Evolutionary conservation across 2,329 filamentous ascomycete genomes (phyloP).

Genomic region (Alternaria viburni): DNA sequence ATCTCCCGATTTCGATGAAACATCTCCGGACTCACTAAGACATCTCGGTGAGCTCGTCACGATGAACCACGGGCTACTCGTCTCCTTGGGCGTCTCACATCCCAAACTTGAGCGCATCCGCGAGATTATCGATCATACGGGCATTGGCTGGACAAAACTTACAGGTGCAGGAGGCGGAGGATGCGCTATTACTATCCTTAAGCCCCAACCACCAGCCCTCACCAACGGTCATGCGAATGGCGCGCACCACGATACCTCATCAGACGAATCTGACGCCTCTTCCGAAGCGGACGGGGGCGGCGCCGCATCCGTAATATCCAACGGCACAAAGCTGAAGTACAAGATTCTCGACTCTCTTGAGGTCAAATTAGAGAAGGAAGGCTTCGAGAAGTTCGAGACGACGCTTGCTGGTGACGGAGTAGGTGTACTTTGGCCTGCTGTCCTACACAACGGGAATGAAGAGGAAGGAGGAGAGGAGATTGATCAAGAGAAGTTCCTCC

Average conservation of each 20-base stretch:
- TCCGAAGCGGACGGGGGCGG: constrained; percentile 35
- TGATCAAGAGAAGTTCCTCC: constrained; percentile 85
- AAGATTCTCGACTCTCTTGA: constrained; percentile 66
- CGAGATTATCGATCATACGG: constrained; percentile 81
- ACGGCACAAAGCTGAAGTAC: constrained; percentile 42
- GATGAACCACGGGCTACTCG: constrained; percentile 90
- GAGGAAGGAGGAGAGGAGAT: constrained; percentile 91
- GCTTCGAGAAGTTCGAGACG: constrained; percentile 85
- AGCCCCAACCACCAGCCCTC: constrained; percentile 59
- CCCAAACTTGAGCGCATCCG: constrained; percentile 89
- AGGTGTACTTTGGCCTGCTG: constrained; percentile 90
- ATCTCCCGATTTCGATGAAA: constrained; percentile 70
- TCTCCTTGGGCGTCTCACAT: constrained; percentile 92
- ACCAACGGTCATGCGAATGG: constrained; percentile 54
- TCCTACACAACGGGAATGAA: constrained; percentile 82
- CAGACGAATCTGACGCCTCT: constrained; percentile 33
- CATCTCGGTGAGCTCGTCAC: constrained; percentile 86
- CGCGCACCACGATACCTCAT: constrained; percentile 24
- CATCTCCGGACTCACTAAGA: constrained; percentile 68
- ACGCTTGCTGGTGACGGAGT: constrained; percentile 93
- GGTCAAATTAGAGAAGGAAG: constrained; percentile 61
- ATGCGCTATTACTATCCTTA: constrained; percentile 90
- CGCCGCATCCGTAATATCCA: constrained; percentile 40
- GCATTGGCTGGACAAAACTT: constrained; percentile 95
- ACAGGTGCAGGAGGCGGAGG: constrained; percentile 95